Conservation (phyloP, 495 filamentous ascomycete genomes). For the Chlorociboria aeruginascens region DNA sequence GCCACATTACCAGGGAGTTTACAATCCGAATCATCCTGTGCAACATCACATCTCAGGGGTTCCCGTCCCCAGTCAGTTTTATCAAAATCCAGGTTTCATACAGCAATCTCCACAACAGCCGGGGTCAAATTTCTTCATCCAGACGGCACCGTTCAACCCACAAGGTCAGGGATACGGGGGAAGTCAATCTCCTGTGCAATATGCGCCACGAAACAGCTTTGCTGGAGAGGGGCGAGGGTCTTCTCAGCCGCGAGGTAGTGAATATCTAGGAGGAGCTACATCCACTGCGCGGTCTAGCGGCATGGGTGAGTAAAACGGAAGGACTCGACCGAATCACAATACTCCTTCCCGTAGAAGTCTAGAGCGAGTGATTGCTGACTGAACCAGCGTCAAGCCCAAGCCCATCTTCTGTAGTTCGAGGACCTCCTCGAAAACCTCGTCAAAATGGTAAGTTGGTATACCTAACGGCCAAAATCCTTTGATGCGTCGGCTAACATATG, state of each 20-base stretch:
- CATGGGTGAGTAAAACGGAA: slow-evolving; percentile 7
- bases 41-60: not conserved
- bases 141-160: slow-evolving; percentile 2
- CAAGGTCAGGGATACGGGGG: slow-evolving; percentile 10
- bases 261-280: slow-evolving; percentile 2
- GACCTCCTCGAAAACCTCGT: slow-evolving; percentile 76
- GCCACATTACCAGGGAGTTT: slow-evolving; percentile 11
- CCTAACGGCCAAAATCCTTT: slow-evolving; percentile 8
- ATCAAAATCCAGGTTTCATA: slow-evolving; percentile 8
- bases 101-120: slow-evolving; percentile 4
- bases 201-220: slow-evolving; percentile 6
- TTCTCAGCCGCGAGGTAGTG: slow-evolving; percentile 2
- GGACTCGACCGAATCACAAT: not conserved
- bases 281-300: slow-evolving; percentile 3
- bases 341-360: not conserved
- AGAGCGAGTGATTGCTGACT: slow-evolving; percentile 2
- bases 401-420: slow-evolving; percentile 49
- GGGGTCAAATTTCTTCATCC: slow-evolving; percentile 8
- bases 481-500: not conserved
- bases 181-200: not conserved
- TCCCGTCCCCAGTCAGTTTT: slow-evolving; percentile 7
- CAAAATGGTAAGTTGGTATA: slow-evolving; percentile 15
- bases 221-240: slow-evolving; percentile 4
- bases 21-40: slow-evolving; percentile 4
- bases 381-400: slow-evolving; percentile 20